Evolutionary conservation across 2,329 filamentous ascomycete species (phyloP).

Genomic region (Neopestalotiopsis rosae): DNA sequence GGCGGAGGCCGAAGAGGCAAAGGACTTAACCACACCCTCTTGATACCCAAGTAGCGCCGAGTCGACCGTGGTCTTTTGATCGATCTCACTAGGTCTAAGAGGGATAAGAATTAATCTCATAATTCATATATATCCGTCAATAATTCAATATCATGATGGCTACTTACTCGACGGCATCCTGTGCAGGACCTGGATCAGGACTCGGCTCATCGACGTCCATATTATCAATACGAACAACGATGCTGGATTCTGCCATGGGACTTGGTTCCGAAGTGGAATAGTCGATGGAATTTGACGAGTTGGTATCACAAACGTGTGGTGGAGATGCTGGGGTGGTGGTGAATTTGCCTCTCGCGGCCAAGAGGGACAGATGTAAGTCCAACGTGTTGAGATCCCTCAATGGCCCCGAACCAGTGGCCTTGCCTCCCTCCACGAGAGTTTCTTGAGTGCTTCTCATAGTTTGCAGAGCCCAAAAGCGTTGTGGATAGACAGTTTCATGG

Average conservation of each 20-base stretch:
- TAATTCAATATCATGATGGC: background rate
- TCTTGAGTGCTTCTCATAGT: slow-evolving; percentile 36
- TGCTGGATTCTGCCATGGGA: slow-evolving; percentile 35
- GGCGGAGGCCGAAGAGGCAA: slow-evolving; percentile 58
- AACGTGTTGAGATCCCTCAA: slow-evolving; percentile 34
- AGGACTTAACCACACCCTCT: slow-evolving; percentile 42
- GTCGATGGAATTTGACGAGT: slow-evolving; percentile 25
- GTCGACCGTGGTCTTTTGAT: slow-evolving; percentile 38
- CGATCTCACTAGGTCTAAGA: slow-evolving; percentile 32
- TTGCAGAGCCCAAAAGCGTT: slow-evolving; percentile 29
- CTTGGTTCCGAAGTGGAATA: slow-evolving; percentile 30
- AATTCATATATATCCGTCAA: too few species aligned
- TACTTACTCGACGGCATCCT: slow-evolving; percentile 33
- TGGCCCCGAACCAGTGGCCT: slow-evolving; percentile 26
- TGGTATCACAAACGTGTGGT: slow-evolving; percentile 27
- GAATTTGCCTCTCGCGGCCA: slow-evolving; percentile 28
- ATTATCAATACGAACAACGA: slow-evolving; percentile 36
- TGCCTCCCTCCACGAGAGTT: slow-evolving; percentile 32
- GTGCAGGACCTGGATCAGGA: slow-evolving; percentile 25
- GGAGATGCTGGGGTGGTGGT: slow-evolving; percentile 28
- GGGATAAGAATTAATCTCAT: background rate
- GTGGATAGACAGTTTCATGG: slow-evolving; percentile 32
- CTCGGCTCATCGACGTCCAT: slow-evolving; percentile 31
- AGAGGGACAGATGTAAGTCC: slow-evolving; percentile 34
- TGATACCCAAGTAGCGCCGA: slow-evolving; percentile 32